Evolutionary conservation across 768 basidiomycete species (phyloP).

Genomic region (Arthromyces matolae): DNA sequence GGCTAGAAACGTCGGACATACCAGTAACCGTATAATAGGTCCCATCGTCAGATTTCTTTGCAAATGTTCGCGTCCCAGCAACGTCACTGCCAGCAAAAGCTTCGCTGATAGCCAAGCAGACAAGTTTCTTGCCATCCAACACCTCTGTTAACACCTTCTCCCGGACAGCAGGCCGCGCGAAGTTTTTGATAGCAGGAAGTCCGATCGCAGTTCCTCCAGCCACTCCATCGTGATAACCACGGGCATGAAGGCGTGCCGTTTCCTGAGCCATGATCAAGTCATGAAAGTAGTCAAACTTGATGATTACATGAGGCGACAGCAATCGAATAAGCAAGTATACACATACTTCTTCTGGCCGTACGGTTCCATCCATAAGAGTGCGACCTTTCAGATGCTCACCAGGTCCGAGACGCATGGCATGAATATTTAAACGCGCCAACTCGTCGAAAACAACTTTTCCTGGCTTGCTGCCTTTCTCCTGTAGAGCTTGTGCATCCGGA

Average conservation of each 20-base stretch:
- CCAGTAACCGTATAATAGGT: slow-evolving; percentile 69
- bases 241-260: slow-evolving; percentile 45
- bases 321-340: background rate
- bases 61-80: slow-evolving; percentile 55
- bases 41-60: slow-evolving; percentile 62
- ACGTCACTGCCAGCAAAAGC: slow-evolving; percentile 75
- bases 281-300: slow-evolving; percentile 54
- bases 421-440: slow-evolving; percentile 13
- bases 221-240: slow-evolving; percentile 70
- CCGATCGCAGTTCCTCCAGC: slow-evolving; percentile 65
- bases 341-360: slow-evolving; percentile 13
- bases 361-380: slow-evolving; percentile 14
- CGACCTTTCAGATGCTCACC: slow-evolving; percentile 16
- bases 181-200: slow-evolving; percentile 55
- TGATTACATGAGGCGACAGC: background rate
- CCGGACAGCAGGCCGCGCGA: slow-evolving; percentile 39
- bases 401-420: slow-evolving; percentile 17
- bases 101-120: slow-evolving; percentile 73
- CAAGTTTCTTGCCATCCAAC: slow-evolving; percentile 62
- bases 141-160: slow-evolving; percentile 47
- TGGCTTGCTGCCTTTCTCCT: slow-evolving; percentile 17
- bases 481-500: slow-evolving; percentile 16
- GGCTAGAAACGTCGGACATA: slow-evolving; percentile 37
- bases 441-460: slow-evolving; percentile 11
- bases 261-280: slow-evolving; percentile 68